Base-by-base conservation (phyloP, 2,329 filamentous ascomycete species). In the Fusarium neocosmosporiellum region DNA sequence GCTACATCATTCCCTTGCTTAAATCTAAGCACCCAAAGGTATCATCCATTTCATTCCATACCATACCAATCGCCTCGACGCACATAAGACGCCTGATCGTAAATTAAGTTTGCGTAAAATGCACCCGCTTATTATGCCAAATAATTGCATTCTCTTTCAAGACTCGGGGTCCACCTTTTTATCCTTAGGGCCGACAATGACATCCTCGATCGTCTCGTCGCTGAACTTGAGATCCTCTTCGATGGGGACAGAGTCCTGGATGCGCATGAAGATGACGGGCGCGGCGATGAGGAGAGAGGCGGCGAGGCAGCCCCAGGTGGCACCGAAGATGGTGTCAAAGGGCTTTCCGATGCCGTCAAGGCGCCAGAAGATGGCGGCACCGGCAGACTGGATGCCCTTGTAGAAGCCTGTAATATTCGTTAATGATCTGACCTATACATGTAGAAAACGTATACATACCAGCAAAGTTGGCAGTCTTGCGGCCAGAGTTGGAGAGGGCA, bases 221-320 rank as follows among this genome's bases (percentile, higher is more conserved):
- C 93, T 94, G 82, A 95, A 95, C 79, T 91, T 91, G 59, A 98
- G 85, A 82, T 98, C 95, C 65, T 95, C 91, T 82, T 96, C 94
- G 8, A 97, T 76, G 1, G 89, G 80, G 24, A 94, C 89, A 18
- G 91, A 92, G 74, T 97, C 94, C 81, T 93, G 88, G 81, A 98
- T 92, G 83, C 91, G 92, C 77, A 90, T 84, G 78, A 93, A 90
- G 80, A 97, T 92, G 66, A 98, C 89, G 0, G 95, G 95, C 0
- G 92, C 87, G 4, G 94, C 95, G 71, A 95, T 84, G 59, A 97
- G 20, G 60, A 98, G 86, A 27, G 92, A 91, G 33, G 87, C 93
- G 11, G 87, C 88, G 24, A 96, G 88, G 2, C 96, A 86, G 61
- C 86, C 94, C 94, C 94, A 97, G 24, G 86, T 88, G 39, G 81